Evolutionary conservation across 1,284 basidiomycete species (phyloP), one percentile per base, ranked within the genome.

Genomic region (Ceratobasidium papillatum): DNA sequence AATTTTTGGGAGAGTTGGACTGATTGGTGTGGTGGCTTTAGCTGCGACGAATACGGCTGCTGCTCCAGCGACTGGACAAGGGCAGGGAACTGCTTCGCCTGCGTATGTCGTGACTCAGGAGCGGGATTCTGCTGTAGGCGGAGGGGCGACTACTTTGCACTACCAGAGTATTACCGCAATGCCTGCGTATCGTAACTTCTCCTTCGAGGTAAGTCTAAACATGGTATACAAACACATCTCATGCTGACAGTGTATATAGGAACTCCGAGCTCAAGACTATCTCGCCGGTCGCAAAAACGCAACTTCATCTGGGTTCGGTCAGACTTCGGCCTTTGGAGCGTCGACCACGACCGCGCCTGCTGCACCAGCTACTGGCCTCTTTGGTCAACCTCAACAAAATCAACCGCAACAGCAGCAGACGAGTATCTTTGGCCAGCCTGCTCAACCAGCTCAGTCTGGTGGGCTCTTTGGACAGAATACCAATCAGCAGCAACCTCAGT

Each of bases 161-260:
- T 93, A 90, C 79, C 92, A 94, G 81, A 86, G 89, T 41, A 91
- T 92, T 65, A 86, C 89, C n/a, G 90, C 89, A 75, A 91, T 89
- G 84, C 90, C 90, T 27, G 85, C 85, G 14, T 94, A 93, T 79
- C 82, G 85, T 74, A 88, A 89, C 56, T 87, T 85, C 74, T 93
- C 91, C n/a, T 86, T 91, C 74, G 92, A 93, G 83, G 91, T 90
- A 71, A 63, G 85, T 82, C 36, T 45, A 7, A 47, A 41, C 32
- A 5, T 32, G 8, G 19, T 19, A 32, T 58, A 63, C 19, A 77
- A 41, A 22, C 80, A 43, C 36, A 80, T 84, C 1, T 77, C 86
- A 85, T 22, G 78, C 82, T 80, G 38, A 63, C 63, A 68, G 22
- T 56, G 82, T 82, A 68, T 30, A 76, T 72, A 93, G 91, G 91